phyloP scores from a whole-genome alignment of 2,329 filamentous ascomycete species.

The Aspergillus sp. region DNA sequence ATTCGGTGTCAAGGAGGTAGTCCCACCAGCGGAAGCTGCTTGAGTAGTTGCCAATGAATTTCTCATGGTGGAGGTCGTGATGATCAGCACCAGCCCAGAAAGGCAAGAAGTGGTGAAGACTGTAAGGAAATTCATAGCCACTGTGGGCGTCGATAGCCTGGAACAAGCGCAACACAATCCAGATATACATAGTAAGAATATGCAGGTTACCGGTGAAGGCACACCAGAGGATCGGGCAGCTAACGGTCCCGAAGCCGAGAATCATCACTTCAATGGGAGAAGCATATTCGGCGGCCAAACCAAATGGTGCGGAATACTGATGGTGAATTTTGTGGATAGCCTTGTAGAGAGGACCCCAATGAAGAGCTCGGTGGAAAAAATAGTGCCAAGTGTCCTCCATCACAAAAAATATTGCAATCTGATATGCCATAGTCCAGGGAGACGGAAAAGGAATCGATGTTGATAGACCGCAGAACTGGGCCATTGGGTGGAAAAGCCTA shows the following conservation, averaged over 20 bases:
- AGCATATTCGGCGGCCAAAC: conserved; percentile 93
- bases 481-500: conserved; percentile 91
- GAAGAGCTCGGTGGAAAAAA: conserved; percentile 88
- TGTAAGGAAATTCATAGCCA: conserved; percentile 98
- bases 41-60: conserved; percentile 96
- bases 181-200: conserved; percentile 95
- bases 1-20: conserved; percentile 88
- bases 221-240: conserved; percentile 79
- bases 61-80: conserved; percentile 96
- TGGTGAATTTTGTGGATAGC: conserved; percentile 98
- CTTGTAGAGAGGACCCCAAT: conserved; percentile 95
- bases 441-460: conserved; percentile 89
- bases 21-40: conserved; percentile 99
- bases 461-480: conserved; percentile 84
- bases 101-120: conserved; percentile 88
- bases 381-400: conserved; percentile 98
- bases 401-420: conserved; percentile 92
- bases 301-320: conserved; percentile 96
- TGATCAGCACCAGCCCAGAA: conserved; percentile 98
- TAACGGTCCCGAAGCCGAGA: conserved; percentile 82
- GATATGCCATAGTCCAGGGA: conserved; percentile 79
- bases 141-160: conserved; percentile 98
- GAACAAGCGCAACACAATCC: conserved; percentile 90
- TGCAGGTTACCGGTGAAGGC: conserved; percentile 82
- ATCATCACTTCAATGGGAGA: conserved; percentile 97